Base-by-base conservation (phyloP, 148 eudicot genomes). In the Agrostemma githago region DNA sequence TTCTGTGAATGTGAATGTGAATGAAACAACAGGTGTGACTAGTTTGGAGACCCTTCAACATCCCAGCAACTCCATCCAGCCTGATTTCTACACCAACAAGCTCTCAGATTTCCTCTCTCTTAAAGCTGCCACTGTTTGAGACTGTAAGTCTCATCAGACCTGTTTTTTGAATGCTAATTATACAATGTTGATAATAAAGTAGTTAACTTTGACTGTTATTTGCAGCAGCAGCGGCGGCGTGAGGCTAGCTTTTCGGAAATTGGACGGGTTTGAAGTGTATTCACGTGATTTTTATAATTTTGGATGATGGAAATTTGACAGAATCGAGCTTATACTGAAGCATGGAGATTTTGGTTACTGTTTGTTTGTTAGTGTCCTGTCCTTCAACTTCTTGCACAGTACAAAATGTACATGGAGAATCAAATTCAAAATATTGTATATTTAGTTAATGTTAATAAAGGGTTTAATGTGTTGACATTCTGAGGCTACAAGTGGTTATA, bases 21-120 rank as follows among this genome's bases (percentile, higher is more conserved):
- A 26, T 26, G 34, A 0, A 26, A 4, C 44, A 54, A 42, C 44
- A 93, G 98, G 98, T 58, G 98, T 93, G 72, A 93, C 98, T 37
- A 77, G 81, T 79, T 77, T 89, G 83, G 82, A 96, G 53, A 88
- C 85, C 81, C 97, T 93, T 77, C 88, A 93, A 82, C 84, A 78
- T 72, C 95, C 98, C 6, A 83, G 81, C 70, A 93, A 93, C 72
- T 71, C 86, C n/a, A 88, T 89, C 72, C 98, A 91, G 75, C 98
- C 98, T 43, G 97, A 93, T 82, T 93, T 89, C 80, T 93, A 91
- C 88, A 89, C 98, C 81, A 86, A 77, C 88, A 84, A 91, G 85
- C 91, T 93, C 44, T 91, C 98, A 0, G 98, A 93, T 84, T 93
- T 93, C 54, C 89, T 93, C 8, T 88, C 95, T 41, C 85, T 87